Percentiles rank a stretch among this genome's conserved stretches.
These are phyloP conservation scores for Eragrostis nindensis DNA, from an alignment of 176 grass and related monocot genomes.

Conservation along the genomic window DNA sequence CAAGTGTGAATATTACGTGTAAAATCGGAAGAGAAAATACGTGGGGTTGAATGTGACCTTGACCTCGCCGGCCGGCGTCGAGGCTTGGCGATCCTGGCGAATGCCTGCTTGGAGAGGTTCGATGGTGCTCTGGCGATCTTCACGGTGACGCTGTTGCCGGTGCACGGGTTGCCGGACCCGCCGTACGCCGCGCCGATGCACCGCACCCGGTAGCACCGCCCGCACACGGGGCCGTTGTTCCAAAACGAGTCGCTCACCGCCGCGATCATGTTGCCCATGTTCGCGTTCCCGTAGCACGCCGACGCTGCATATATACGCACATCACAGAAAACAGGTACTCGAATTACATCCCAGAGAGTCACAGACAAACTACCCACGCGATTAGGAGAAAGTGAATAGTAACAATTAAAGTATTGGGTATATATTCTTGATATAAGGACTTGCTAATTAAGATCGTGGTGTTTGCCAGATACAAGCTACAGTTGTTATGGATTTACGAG, in stretches of 20 bases:
- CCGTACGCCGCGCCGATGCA: background rate
- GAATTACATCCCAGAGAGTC: background rate
- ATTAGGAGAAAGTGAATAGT: background rate
- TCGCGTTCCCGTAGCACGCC: slow-evolving; percentile 1
- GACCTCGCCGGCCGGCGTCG: slow-evolving; percentile 26
- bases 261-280: slow-evolving; percentile 22
- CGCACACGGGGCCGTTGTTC: slow-evolving; percentile 35
- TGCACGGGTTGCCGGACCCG: slow-evolving; percentile 28
- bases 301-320: background rate
- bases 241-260: slow-evolving; percentile 28
- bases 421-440: no score
- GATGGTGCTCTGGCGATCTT: slow-evolving; percentile 27
- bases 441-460: background rate
- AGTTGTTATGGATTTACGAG: background rate
- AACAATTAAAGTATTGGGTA: no score
- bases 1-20: no score
- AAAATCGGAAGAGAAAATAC: background rate
- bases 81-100: slow-evolving; percentile 24
- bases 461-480: background rate
- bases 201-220: slow-evolving; percentile 11
- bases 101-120: slow-evolving; percentile 39
- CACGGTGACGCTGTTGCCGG: slow-evolving; percentile 9
- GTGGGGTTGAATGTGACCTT: slow-evolving; percentile 9
- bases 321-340: background rate
- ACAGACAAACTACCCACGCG: background rate